These are phyloP conservation scores for Spathaspora hagerdaliae DNA, from an alignment of 805 yeast genomes.

Conservation along the genomic window DNA sequence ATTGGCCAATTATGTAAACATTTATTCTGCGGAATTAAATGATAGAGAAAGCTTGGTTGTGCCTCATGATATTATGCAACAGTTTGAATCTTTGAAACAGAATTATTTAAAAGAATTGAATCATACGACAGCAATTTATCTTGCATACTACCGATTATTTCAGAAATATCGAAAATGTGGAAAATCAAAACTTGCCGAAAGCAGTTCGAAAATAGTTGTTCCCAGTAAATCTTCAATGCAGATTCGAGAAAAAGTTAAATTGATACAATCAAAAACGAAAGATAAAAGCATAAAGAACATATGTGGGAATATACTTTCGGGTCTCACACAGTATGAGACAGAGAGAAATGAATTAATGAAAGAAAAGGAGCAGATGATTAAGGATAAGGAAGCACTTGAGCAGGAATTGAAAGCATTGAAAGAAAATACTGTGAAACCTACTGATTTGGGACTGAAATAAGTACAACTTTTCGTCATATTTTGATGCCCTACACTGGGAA, in stretches of 20 bases:
- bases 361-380: neutral
- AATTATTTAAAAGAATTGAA: slow-evolving; percentile 27
- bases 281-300: slow-evolving; percentile 16
- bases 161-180: slow-evolving; percentile 21
- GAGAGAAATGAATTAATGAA: neutral
- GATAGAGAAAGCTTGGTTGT: neutral
- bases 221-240: slow-evolving; percentile 6
- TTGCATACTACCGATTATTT: slow-evolving; percentile 26
- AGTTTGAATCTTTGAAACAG: slow-evolving; percentile 19
- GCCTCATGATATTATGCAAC: slow-evolving; percentile 8
- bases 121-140: slow-evolving; percentile 23
- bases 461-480: no score
- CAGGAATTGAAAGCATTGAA: neutral
- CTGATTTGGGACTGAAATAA: no score
- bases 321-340: neutral
- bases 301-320: slow-evolving; percentile 18
- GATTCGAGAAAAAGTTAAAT: slow-evolving; percentile 15
- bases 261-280: slow-evolving; percentile 18
- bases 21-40: slow-evolving; percentile 9
- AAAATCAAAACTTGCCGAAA: slow-evolving; percentile 1
- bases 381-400: neutral
- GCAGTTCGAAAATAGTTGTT: neutral
- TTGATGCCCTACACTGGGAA: no score
- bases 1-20: slow-evolving; percentile 17
- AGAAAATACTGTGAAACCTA: neutral